Evolutionary conservation across 2,329 filamentous ascomycete genomes (phyloP).

Genomic region (Penicillium occitanis): DNA sequence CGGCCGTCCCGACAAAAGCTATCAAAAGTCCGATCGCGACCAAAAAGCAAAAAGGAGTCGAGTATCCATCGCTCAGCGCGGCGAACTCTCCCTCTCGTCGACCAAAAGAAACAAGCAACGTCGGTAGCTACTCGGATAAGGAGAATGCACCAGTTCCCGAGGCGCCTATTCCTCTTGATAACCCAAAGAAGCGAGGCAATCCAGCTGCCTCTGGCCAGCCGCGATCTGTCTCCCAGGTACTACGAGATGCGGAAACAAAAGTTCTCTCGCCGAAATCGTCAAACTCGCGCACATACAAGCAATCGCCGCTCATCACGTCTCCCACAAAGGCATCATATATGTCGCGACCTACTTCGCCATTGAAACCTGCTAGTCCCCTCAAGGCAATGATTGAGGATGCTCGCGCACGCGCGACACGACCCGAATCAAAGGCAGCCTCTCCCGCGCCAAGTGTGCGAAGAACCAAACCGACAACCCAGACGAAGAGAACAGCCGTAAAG

Average conservation of each 20-base stretch:
- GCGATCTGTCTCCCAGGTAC: constrained; percentile 45
- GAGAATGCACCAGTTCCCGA: constrained; percentile 61
- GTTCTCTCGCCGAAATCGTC: constrained; percentile 80
- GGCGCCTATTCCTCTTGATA: constrained; percentile 55
- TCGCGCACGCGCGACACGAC: constrained; percentile 29
- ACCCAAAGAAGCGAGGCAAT: constrained; percentile 67
- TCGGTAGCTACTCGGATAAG: constrained; percentile 67
- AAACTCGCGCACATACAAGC: constrained; percentile 69
- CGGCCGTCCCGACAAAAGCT: constrained; percentile 31
- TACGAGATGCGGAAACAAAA: constrained; percentile 52
- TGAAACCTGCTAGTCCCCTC: constrained; percentile 54
- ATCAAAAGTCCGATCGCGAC: constrained; percentile 28
- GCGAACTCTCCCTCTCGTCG: constrained; percentile 32
- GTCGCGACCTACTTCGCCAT: constrained; percentile 60
- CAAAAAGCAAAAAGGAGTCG: constrained; percentile 32
- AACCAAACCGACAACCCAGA: constrained; percentile 21
- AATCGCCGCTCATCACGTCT: constrained; percentile 52
- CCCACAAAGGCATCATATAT: constrained; percentile 50
- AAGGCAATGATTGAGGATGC: constrained; percentile 30
- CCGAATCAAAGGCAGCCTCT: constrained; percentile 20
- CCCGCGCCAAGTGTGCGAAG: constrained; percentile 24
- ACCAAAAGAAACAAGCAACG: constrained; percentile 53
- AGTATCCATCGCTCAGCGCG: constrained; percentile 30
- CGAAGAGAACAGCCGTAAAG: constrained; percentile 30
- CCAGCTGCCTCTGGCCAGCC: constrained; percentile 41